A percentile compares a stretch with the other conserved stretches of the same genome.
phyloP scores from a whole-genome alignment of 306 rosid species.

The Ochetophila trinervis region DNA sequence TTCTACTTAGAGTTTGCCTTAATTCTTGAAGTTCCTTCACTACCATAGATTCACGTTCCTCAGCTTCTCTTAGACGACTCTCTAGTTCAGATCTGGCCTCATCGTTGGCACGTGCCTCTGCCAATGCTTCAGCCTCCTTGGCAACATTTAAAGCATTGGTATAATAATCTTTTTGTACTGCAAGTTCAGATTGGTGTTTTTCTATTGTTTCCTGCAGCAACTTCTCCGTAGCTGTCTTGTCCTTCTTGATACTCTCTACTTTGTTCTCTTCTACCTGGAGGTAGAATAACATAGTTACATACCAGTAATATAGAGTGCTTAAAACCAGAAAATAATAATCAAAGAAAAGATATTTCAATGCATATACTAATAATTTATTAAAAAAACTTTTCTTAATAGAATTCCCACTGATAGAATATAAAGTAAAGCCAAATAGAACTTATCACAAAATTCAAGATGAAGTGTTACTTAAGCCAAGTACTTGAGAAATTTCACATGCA shows the following conservation, averaged over 20 bases:
- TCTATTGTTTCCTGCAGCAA: conserved; percentile 93
- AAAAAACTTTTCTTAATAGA: neutral
- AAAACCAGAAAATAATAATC: neutral
- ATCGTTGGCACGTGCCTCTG: conserved; percentile 86
- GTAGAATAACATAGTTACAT: conserved; percentile 13
- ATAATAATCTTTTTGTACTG: conserved; percentile 84
- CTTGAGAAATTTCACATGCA: neutral
- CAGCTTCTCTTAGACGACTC: conserved; percentile 77
- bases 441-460: neutral
- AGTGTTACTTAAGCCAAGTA: neutral
- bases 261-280: conserved; percentile 92
- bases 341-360: neutral
- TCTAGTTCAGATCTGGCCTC: conserved; percentile 96
- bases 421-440: neutral
- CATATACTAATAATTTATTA: neutral
- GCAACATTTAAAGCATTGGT: conserved; percentile 85
- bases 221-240: conserved; percentile 90
- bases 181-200: conserved; percentile 83
- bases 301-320: conserved; percentile 12
- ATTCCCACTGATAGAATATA: neutral
- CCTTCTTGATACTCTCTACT: conserved; percentile 92
- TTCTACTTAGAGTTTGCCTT: conserved; percentile 88
- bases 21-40: conserved; percentile 94
- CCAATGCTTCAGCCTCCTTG: conserved; percentile 93
- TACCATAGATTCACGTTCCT: conserved; percentile 93